These are phyloP conservation scores for Fremontodendron californicum DNA, from an alignment of 345 rosid species.

Conservation along the genomic window DNA sequence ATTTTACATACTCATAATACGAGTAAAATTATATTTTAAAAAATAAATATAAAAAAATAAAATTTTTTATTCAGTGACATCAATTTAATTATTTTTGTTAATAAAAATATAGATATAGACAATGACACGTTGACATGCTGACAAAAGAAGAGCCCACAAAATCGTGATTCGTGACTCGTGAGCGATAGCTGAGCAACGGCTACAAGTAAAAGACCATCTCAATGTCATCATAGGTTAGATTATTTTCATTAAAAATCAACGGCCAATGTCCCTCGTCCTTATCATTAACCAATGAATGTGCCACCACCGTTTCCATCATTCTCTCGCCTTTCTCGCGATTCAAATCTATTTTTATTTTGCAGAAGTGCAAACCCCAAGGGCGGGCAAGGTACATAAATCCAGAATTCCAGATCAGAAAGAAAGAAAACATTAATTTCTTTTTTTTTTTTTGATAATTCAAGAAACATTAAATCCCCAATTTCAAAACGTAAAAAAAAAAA, in stretches of 20 bases:
- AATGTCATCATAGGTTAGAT: too few species aligned
- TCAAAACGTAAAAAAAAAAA: not conserved
- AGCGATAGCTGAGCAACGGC: too few species aligned
- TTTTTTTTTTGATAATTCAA: too few species aligned
- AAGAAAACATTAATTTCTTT: too few species aligned
- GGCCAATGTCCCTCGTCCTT: not conserved
- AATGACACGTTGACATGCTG: too few species aligned
- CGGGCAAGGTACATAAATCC: not conserved
- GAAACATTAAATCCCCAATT: not conserved
- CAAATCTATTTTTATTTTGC: conserved; percentile 6
- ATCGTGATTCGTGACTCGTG: too few species aligned
- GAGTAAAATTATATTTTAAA: too few species aligned
- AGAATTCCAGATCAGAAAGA: not conserved
- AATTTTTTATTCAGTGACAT: too few species aligned
- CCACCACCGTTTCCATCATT: conserved; percentile 1
- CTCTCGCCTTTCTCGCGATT: conserved; percentile 21
- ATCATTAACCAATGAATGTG: not conserved
- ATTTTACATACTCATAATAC: too few species aligned
- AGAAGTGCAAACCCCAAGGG: not conserved
- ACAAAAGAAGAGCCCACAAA: conserved; percentile 3
- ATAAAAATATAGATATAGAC: too few species aligned
- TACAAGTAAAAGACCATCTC: not conserved
- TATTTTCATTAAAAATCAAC: conserved; percentile 8
- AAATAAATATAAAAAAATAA: too few species aligned
- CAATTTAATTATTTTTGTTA: too few species aligned